A percentile compares a stretch with the other conserved stretches of the same genome.
Evolutionary conservation across 169 alveolate genomes (phyloP).

Genomic region (Cryptosporidium ryanae): DNA sequence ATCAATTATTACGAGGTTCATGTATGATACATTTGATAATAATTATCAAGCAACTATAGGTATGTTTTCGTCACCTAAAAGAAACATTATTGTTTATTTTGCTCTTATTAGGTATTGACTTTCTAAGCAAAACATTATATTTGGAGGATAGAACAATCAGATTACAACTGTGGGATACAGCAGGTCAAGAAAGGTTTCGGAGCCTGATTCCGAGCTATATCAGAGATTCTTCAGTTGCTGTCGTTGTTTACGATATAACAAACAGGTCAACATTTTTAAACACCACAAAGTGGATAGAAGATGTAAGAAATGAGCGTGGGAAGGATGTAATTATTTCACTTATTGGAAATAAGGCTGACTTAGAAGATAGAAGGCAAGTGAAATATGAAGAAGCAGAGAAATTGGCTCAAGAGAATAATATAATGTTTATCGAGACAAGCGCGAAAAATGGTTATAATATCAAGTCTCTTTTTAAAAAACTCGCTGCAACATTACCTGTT

Average conservation of each 20-base stretch:
- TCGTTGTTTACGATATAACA: conserved; percentile 95
- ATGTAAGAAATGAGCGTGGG: conserved; percentile 95
- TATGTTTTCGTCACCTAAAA: conserved; percentile 48
- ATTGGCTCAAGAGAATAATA: conserved; percentile 89
- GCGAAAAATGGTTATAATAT: conserved; percentile 97
- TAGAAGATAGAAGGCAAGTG: conserved; percentile 91
- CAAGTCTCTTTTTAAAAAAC: conserved; percentile 87
- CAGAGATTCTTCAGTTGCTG: conserved; percentile 96
- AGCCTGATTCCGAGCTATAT: conserved; percentile 96
- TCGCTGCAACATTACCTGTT: conserved; percentile 84
- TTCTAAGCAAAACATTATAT: conserved; percentile 93
- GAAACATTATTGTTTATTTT: neutral
- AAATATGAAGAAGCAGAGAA: conserved; percentile 92
- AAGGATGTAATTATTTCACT: conserved; percentile 94
- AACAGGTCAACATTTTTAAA: conserved; percentile 88
- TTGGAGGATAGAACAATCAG: conserved; percentile 95
- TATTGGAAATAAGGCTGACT: conserved; percentile 97
- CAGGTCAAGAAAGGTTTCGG: conserved; percentile 97
- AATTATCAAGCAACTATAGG: conserved; percentile 89
- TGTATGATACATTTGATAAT: conserved; percentile 96
- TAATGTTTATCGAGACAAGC: conserved; percentile 94
- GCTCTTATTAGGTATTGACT: conserved; percentile 92
- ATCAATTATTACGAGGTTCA: conserved; percentile 96
- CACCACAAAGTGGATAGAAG: conserved; percentile 96
- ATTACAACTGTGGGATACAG: conserved; percentile 98